phyloP scores from a whole-genome alignment of 495 filamentous ascomycete species.

The Tricharina praecox region DNA sequence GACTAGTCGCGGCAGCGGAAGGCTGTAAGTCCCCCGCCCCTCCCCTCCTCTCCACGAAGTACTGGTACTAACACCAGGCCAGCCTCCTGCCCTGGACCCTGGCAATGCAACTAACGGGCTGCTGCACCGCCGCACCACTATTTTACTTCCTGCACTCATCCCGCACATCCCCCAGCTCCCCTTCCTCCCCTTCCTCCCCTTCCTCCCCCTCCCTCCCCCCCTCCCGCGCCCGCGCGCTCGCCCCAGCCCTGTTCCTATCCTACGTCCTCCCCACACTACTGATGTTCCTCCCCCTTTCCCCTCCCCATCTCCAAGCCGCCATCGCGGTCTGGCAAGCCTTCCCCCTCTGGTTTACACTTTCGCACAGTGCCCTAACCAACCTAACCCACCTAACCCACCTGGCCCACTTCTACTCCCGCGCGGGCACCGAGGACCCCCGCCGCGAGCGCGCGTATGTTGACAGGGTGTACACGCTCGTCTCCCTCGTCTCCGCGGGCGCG shows the following conservation, averaged over 20 bases:
- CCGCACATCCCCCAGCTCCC: too few species aligned
- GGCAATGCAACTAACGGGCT: neutral
- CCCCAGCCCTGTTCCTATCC: neutral
- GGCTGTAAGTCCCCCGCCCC: neutral
- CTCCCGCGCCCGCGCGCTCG: neutral
- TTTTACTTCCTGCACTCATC: neutral
- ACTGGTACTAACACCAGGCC: too few species aligned
- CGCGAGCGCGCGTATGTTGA: neutral
- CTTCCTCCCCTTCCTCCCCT: neutral
- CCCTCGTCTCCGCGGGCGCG: neutral
- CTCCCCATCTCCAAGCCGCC: neutral
- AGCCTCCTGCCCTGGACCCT: neutral
- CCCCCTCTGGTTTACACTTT: neutral
- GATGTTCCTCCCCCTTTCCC: neutral
- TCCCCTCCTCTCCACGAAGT: too few species aligned
- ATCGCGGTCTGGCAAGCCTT: neutral
- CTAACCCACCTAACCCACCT: too few species aligned
- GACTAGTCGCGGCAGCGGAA: neutral
- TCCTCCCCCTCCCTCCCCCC: neutral
- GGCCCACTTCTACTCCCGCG: neutral
- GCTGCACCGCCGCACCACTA: neutral
- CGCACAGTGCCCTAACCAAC: neutral
- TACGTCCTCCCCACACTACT: neutral
- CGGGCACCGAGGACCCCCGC: neutral
- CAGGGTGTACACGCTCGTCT: neutral